Conservation (phyloP, 2,329 filamentous ascomycete species). For the Plenodomus lindquistii region DNA sequence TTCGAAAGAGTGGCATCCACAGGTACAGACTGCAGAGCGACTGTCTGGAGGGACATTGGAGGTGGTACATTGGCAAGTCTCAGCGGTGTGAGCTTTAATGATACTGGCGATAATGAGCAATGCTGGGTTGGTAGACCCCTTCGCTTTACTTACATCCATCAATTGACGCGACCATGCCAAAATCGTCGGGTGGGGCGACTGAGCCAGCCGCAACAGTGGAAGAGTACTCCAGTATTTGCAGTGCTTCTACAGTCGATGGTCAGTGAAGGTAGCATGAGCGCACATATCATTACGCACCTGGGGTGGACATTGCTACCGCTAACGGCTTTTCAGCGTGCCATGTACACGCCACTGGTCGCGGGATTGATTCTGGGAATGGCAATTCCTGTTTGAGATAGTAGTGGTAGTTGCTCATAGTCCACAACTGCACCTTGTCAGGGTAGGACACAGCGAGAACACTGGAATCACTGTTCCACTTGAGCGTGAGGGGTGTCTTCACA, state of each 20-base stretch:
- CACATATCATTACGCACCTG: slow-evolving; percentile 19
- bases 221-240: slow-evolving; percentile 66
- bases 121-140: slow-evolving; percentile 17
- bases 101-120: neutral
- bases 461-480: slow-evolving; percentile 92
- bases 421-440: slow-evolving; percentile 78
- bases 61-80: slow-evolving; percentile 84
- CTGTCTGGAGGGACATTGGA: slow-evolving; percentile 84
- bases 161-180: slow-evolving; percentile 79
- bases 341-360: slow-evolving; percentile 21
- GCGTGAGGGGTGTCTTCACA: slow-evolving; percentile 61
- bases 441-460: slow-evolving; percentile 84
- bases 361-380: slow-evolving; percentile 24
- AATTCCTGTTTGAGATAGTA: slow-evolving; percentile 97
- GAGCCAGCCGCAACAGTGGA: slow-evolving; percentile 72
- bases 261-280: neutral
- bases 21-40: slow-evolving; percentile 64
- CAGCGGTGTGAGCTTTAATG: slow-evolving; percentile 81
- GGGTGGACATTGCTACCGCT: slow-evolving; percentile 60
- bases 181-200: slow-evolving; percentile 71
- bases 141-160: slow-evolving; percentile 66
- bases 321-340: slow-evolving; percentile 91
- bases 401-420: slow-evolving; percentile 97
- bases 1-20: slow-evolving; percentile 73
- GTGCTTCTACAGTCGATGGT: slow-evolving; percentile 41